A percentile compares a stretch with the other conserved stretches of the same genome.
Evolutionary conservation across 2,329 filamentous ascomycete genomes (phyloP).

Genomic region (Coniella lustricola): DNA sequence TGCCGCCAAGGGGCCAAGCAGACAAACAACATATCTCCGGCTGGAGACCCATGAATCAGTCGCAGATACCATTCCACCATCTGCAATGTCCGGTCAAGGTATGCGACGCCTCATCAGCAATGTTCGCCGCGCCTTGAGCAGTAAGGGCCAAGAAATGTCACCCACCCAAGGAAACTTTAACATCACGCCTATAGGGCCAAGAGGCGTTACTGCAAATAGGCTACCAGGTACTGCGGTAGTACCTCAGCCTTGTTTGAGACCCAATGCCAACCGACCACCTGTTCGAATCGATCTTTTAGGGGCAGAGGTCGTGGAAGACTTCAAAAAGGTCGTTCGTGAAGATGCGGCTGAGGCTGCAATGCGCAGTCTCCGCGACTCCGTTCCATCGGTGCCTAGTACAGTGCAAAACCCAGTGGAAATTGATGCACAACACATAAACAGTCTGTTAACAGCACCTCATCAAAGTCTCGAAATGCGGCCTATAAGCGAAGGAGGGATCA

Average conservation of each 20-base stretch:
- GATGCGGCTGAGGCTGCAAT: slow-evolving; percentile 42
- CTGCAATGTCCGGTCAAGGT: slow-evolving; percentile 61
- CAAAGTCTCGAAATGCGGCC: slow-evolving; percentile 31
- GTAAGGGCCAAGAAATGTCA: slow-evolving; percentile 37
- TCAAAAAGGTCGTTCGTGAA: slow-evolving; percentile 66
- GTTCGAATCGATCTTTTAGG: slow-evolving; percentile 75
- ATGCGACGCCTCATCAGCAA: slow-evolving; percentile 84
- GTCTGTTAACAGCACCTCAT: slow-evolving; percentile 30
- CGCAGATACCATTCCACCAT: slow-evolving; percentile 40
- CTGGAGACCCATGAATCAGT: slow-evolving; percentile 28
- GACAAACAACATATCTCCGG: slow-evolving; percentile 49
- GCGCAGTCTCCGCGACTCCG: slow-evolving; percentile 22
- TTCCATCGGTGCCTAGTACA: slow-evolving; percentile 19
- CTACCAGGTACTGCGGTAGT: slow-evolving; percentile 55
- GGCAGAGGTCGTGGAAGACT: slow-evolving; percentile 71
- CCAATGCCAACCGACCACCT: slow-evolving; percentile 40
- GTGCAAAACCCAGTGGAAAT: slow-evolving; percentile 23
- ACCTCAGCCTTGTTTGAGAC: slow-evolving; percentile 43
- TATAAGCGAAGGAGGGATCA: slow-evolving; percentile 53
- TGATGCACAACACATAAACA: slow-evolving; percentile 38
- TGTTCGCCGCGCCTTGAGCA: slow-evolving; percentile 75
- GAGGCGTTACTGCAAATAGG: slow-evolving; percentile 49
- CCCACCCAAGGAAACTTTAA: slow-evolving; percentile 41
- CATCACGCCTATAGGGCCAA: slow-evolving; percentile 42
- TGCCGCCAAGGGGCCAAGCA: slow-evolving; percentile 36